phyloP scores from a whole-genome alignment of 371 early-diverging fungal genomes.

The Syncephalastrum contaminatum region DNA sequence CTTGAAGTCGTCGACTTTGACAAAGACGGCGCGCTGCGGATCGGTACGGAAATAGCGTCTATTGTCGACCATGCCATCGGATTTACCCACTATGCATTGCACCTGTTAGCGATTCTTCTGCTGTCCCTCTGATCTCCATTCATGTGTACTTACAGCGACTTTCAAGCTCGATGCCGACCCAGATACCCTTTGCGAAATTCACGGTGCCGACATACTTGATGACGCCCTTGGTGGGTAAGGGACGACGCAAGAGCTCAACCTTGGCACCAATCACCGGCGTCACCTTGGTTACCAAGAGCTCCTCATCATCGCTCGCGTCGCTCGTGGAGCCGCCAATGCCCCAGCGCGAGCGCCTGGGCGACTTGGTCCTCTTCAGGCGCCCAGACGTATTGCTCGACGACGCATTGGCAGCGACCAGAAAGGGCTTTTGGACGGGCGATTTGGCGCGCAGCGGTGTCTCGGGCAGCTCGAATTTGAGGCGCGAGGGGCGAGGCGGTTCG shows the following conservation, averaged over 20 bases:
- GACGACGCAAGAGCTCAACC: constrained; percentile 37
- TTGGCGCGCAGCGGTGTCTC: constrained; percentile 11
- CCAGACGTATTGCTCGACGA: constrained; percentile 1
- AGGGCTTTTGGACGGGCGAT: constrained; percentile 8
- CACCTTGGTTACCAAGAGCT: constrained; percentile 18
- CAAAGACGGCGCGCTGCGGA: constrained; percentile 43
- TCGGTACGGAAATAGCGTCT: constrained; percentile 41
- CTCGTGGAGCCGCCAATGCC: constrained; percentile 17
- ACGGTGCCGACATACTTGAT: constrained; percentile 47
- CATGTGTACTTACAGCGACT: constrained; percentile 30
- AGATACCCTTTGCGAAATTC: constrained; percentile 41
- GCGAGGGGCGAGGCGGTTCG: background rate
- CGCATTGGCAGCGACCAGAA: constrained; percentile 7
- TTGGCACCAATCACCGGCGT: constrained; percentile 37
- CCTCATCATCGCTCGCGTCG: constrained; percentile 24
- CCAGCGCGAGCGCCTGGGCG: constrained; percentile 20
- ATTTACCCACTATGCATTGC: constrained; percentile 30
- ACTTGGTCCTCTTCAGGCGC: constrained; percentile 8
- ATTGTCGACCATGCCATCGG: constrained; percentile 37
- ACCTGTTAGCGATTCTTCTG: too few species aligned
- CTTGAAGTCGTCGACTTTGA: constrained; percentile 33
- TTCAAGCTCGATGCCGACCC: constrained; percentile 48
- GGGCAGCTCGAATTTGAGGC: constrained; percentile 25
- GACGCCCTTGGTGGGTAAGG: constrained; percentile 39
- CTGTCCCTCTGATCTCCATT: background rate